A percentile compares a stretch with the other conserved stretches of the same genome.
Conservation (phyloP, 805 yeast species). For the Kazachstania taianensis region DNA sequence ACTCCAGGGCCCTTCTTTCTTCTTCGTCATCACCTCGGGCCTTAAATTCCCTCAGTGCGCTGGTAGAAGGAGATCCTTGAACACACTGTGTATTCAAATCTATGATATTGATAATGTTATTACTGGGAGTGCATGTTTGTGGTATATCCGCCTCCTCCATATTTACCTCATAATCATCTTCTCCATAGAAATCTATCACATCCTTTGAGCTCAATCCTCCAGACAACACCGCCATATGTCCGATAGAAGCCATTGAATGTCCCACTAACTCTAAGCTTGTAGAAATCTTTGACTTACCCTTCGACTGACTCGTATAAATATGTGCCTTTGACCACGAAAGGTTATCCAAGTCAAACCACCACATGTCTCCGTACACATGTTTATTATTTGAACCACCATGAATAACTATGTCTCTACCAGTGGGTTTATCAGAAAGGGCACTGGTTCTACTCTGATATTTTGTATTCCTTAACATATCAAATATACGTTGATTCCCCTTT, state of each 20-base stretch:
- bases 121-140: slow-evolving; percentile 6
- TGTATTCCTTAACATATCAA: not conserved
- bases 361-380: slow-evolving; percentile 37
- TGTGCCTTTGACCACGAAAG: slow-evolving; percentile 33
- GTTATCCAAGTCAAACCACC: slow-evolving; percentile 39
- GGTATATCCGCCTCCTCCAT: not conserved
- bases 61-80: slow-evolving; percentile 12
- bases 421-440: not conserved
- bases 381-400: slow-evolving; percentile 33
- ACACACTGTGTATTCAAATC: slow-evolving; percentile 18
- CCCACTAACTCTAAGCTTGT: slow-evolving; percentile 21
- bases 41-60: too few relatives aligned
- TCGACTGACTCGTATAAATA: slow-evolving; percentile 4
- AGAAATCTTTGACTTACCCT: slow-evolving; percentile 4
- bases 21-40: not conserved
- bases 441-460: not conserved
- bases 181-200: slow-evolving; percentile 11
- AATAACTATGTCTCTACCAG: slow-evolving; percentile 18
- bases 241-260: slow-evolving; percentile 19
- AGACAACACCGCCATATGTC: slow-evolving; percentile 15
- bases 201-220: slow-evolving; percentile 24
- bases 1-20: not conserved
- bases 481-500: not conserved
- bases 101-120: slow-evolving; percentile 14
- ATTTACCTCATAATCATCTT: not conserved